Conservation (phyloP, 2,329 filamentous ascomycete species). For the Colletotrichum lindemuthianum region DNA sequence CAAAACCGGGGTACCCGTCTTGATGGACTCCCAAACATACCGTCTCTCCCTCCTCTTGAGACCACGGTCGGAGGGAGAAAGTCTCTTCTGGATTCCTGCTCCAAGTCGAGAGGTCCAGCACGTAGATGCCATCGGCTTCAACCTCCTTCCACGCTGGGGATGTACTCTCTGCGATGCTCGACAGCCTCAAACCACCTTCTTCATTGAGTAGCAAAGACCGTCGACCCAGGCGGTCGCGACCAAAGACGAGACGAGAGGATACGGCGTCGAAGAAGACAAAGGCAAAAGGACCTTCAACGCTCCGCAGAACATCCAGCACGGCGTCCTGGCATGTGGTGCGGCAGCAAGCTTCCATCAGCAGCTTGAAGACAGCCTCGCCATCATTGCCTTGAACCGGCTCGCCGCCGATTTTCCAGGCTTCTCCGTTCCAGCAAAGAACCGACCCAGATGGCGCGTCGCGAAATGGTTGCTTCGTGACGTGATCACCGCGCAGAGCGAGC, state of each 20-base stretch:
- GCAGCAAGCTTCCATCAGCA: conserved; percentile 60
- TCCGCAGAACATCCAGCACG: conserved; percentile 64
- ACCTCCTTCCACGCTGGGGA: conserved; percentile 77
- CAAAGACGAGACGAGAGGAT: conserved; percentile 76
- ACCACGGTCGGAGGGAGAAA: conserved; percentile 42
- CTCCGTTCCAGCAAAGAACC: conserved; percentile 95
- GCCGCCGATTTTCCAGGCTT: conserved; percentile 82
- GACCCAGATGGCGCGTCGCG: conserved; percentile 65
- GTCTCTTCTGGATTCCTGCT: not conserved
- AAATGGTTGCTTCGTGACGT: conserved; percentile 79
- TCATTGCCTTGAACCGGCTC: conserved; percentile 78
- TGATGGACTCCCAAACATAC: conserved; percentile 53
- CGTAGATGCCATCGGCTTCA: conserved; percentile 84
- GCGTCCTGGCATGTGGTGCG: conserved; percentile 42
- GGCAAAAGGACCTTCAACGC: conserved; percentile 84
- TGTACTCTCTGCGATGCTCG: conserved; percentile 72
- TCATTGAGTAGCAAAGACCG: conserved; percentile 77
- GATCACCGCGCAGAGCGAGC: conserved; percentile 83
- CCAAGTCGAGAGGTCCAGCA: conserved; percentile 62
- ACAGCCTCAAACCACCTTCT: conserved; percentile 67
- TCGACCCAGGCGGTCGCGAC: conserved; percentile 86
- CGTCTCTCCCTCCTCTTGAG: conserved; percentile 46
- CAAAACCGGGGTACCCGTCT: conserved; percentile 39
- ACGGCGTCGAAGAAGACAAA: conserved; percentile 82
- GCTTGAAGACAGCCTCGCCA: conserved; percentile 72